These are phyloP conservation scores for Rosellinia necatrix DNA, from an alignment of 2,329 filamentous ascomycete genomes.

Conservation along the genomic window DNA sequence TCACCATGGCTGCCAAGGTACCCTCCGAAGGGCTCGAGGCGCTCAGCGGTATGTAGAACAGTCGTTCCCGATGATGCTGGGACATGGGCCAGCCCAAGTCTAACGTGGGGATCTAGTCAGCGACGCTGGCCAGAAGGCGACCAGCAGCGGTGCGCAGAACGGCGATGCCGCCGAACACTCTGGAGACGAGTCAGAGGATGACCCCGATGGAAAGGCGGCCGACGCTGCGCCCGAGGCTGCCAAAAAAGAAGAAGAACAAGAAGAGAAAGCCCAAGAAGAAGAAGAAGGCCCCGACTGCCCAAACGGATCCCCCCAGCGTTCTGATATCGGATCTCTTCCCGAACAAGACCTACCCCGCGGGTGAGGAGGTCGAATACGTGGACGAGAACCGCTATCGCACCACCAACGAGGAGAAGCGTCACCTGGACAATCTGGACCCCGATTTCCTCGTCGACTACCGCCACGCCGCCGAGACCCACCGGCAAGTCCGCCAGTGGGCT, in stretches of 20 bases:
- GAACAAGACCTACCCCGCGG: slow-evolving; percentile 72
- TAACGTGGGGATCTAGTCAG: slow-evolving; percentile 45
- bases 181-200: slow-evolving; percentile 58
- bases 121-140: slow-evolving; percentile 14
- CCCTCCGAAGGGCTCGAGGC: slow-evolving; percentile 48
- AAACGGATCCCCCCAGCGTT: slow-evolving; percentile 78
- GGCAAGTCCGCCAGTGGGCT: slow-evolving; percentile 83
- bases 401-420: slow-evolving; percentile 82
- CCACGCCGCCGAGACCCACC: slow-evolving; percentile 84
- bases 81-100: too few relatives aligned
- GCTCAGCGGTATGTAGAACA: slow-evolving; percentile 44
- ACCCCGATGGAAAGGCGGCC: slow-evolving; percentile 49
- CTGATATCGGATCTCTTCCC: slow-evolving; percentile 75
- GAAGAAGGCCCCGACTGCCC: slow-evolving; percentile 66
- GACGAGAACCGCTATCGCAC: slow-evolving; percentile 80
- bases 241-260: slow-evolving; percentile 81
- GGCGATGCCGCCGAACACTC: slow-evolving; percentile 49
- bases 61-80: too few relatives aligned
- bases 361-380: slow-evolving; percentile 77
- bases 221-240: slow-evolving; percentile 45
- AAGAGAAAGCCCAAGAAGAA: slow-evolving; percentile 78
- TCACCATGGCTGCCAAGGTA: slow-evolving; percentile 48
- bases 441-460: slow-evolving; percentile 83
- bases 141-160: slow-evolving; percentile 40
- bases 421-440: slow-evolving; percentile 78